Evolutionary conservation across 2,329 filamentous ascomycete species (phyloP).

Genomic region (Bipolaris oryzae): DNA sequence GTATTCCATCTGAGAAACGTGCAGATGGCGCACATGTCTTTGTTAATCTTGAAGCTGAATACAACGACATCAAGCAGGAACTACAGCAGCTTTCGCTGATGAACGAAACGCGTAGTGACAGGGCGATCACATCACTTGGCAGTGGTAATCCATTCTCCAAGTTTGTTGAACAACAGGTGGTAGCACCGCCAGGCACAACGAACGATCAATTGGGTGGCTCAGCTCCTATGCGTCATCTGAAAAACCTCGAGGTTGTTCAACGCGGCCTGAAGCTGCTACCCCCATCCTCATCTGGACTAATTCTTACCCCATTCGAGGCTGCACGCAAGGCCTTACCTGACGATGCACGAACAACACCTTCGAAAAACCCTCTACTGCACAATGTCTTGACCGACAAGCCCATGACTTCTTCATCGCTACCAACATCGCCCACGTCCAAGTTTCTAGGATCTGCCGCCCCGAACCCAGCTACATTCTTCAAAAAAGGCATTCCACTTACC

Average conservation of each 20-base stretch:
- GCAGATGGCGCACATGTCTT: constrained; percentile 76
- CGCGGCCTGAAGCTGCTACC: constrained; percentile 77
- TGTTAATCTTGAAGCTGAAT: constrained; percentile 93
- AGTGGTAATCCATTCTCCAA: constrained; percentile 54
- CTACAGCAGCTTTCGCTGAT: constrained; percentile 50
- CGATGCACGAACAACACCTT: constrained; percentile 62
- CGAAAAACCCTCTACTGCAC: constrained; percentile 87
- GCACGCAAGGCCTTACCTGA: constrained; percentile 58
- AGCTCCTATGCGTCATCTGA: constrained; percentile 57
- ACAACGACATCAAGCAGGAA: constrained; percentile 68
- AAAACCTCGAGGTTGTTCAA: constrained; percentile 76
- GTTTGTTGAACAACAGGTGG: constrained; percentile 45
- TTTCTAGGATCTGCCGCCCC: constrained; percentile 43
- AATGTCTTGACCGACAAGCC: constrained; percentile 96
- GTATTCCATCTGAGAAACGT: constrained; percentile 71
- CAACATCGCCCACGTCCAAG: constrained; percentile 53
- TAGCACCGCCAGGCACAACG: constrained; percentile 21
- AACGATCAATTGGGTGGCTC: constrained; percentile 21
- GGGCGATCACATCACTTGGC: constrained; percentile 23
- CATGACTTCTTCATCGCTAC: constrained; percentile 87
- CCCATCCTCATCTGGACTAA: constrained; percentile 81
- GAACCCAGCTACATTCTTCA: constrained; percentile 78
- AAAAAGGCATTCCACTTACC: constrained; percentile 86
- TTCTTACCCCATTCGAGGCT: constrained; percentile 85
- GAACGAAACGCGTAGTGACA: constrained; percentile 15